These are phyloP conservation scores for Sphaerulina musiva DNA, from an alignment of 2,329 filamentous ascomycete species.

Conservation along the genomic window DNA sequence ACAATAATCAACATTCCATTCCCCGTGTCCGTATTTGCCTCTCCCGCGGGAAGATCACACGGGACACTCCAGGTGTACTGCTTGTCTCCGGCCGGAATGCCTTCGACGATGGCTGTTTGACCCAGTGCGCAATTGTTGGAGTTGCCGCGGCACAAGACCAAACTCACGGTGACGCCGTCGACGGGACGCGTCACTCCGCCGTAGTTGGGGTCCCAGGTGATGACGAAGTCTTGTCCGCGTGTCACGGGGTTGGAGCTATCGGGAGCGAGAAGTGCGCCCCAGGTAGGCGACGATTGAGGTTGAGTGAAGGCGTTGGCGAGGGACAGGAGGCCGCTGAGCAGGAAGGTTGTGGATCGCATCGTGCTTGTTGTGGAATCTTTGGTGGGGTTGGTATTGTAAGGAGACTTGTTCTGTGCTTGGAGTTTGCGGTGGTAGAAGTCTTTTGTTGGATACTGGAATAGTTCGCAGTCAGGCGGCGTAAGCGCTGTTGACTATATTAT, in stretches of 20 bases:
- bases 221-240: constrained; percentile 6
- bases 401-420: neutral
- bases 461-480: neutral
- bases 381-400: too few relatives aligned
- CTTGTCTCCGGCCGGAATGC: neutral
- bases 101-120: constrained; percentile 4
- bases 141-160: constrained; percentile 15
- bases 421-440: neutral
- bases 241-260: constrained; percentile 10
- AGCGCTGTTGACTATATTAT: neutral
- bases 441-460: neutral
- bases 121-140: constrained; percentile 9
- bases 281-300: constrained; percentile 6
- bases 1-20: constrained; percentile 18
- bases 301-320: constrained; percentile 10
- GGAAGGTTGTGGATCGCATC: constrained; percentile 6
- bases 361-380: neutral
- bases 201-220: constrained; percentile 12
- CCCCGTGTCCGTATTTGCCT: constrained; percentile 5
- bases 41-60: constrained; percentile 8
- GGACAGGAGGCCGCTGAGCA: neutral
- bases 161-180: constrained; percentile 5
- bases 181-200: neutral
- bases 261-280: constrained; percentile 9
- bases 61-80: constrained; percentile 11